Percentiles rank a stretch among this genome's conserved stretches.
Conservation (phyloP, 2,329 filamentous ascomycete species). For the Juglanconis oblonga region DNA sequence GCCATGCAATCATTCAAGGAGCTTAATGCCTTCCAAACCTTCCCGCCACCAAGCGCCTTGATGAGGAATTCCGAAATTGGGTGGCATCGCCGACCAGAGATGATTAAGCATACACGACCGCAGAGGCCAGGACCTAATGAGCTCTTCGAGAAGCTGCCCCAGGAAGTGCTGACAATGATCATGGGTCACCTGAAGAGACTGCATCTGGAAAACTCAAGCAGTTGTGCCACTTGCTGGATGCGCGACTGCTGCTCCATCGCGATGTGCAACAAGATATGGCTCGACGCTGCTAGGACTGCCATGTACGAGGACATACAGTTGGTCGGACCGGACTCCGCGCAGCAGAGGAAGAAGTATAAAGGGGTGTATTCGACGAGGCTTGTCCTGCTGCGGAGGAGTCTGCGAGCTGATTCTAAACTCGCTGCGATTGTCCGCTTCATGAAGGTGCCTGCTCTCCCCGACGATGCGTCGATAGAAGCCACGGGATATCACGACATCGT, state of each 20-base stretch:
- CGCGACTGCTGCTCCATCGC: conserved; percentile 54
- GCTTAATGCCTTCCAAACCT: background rate
- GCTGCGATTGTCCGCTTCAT: conserved; percentile 55
- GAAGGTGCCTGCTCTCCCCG: conserved; percentile 50
- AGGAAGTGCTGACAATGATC: conserved; percentile 58
- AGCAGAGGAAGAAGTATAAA: conserved; percentile 58
- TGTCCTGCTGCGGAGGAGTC: conserved; percentile 54
- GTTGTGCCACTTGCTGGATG: conserved; percentile 64
- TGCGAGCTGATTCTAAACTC: conserved; percentile 51
- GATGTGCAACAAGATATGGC: conserved; percentile 49
- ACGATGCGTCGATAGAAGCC: conserved; percentile 30
- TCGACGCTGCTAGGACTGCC: conserved; percentile 46
- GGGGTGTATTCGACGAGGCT: conserved; percentile 50
- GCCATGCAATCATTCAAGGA: conserved; percentile 27
- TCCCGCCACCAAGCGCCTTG: conserved; percentile 13
- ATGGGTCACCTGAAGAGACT: conserved; percentile 49
- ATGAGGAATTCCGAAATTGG: background rate
- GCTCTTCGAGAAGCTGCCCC: conserved; percentile 52
- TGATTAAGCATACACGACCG: conserved; percentile 29
- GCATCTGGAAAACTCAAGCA: conserved; percentile 46
- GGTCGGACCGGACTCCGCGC: conserved; percentile 52
- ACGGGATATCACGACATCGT: conserved; percentile 57
- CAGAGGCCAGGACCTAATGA: conserved; percentile 43
- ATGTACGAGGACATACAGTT: conserved; percentile 60
- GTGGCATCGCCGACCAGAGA: conserved; percentile 9